Conservation (phyloP, 257 asterid species). For the Solanum chilense region DNA sequence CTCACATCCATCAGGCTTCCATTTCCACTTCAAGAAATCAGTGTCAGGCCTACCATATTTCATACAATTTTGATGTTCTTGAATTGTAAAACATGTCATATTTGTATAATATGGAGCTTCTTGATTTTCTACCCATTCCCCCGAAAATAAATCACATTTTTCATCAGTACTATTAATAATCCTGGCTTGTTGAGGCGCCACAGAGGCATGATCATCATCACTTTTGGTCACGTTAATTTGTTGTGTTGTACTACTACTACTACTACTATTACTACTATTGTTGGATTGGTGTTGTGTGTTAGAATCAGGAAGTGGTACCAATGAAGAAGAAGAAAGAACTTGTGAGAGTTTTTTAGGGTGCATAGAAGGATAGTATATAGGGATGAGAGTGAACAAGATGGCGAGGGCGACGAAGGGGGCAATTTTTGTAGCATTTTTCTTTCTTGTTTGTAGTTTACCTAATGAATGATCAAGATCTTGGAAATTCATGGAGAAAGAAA, state of each 20-base stretch:
- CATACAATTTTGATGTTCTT: slow-evolving; percentile 75
- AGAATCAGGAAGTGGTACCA: not conserved
- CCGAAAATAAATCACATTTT: slow-evolving; percentile 52
- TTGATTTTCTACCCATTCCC: slow-evolving; percentile 66
- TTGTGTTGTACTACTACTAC: not conserved
- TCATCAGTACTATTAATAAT: not conserved
- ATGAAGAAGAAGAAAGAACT: not conserved
- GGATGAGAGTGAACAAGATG: slow-evolving; percentile 29
- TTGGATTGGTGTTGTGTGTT: not conserved
- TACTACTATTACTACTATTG: not conserved
- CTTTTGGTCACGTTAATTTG: not conserved
- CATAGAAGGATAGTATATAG: slow-evolving; percentile 27
- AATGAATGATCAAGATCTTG: slow-evolving; percentile 27
- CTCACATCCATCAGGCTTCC: slow-evolving; percentile 68
- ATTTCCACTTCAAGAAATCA: slow-evolving; percentile 49
- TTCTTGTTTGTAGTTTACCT: slow-evolving; percentile 27
- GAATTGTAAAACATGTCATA: slow-evolving; percentile 48
- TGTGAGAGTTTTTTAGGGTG: not conserved
- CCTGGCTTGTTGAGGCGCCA: not conserved
- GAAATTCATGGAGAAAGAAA: slow-evolving; percentile 33
- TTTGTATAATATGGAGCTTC: slow-evolving; percentile 71
- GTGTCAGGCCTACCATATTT: slow-evolving; percentile 56
- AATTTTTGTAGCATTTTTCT: slow-evolving; percentile 18
- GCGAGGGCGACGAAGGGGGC: slow-evolving; percentile 30
- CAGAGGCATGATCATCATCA: not conserved